Conservation (phyloP, 2,329 filamentous ascomycete genomes). For the Colletotrichum magnum region DNA sequence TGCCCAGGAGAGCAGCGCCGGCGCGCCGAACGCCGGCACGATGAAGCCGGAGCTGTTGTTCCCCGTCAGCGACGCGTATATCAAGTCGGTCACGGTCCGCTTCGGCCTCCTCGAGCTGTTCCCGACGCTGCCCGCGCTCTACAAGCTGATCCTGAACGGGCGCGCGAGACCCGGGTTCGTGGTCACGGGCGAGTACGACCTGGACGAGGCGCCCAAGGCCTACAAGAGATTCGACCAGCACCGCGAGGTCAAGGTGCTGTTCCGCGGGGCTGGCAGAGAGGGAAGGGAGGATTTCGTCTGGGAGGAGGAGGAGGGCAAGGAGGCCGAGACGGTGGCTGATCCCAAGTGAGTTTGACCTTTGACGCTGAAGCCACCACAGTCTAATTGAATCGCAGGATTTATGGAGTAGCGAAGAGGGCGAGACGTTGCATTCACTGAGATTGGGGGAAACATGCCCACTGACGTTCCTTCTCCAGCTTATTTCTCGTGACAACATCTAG, state of each 20-base stretch:
- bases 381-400: not conserved
- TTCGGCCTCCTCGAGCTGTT: constrained; percentile 33
- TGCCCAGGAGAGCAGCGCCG: constrained; percentile 31
- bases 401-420: constrained; percentile 5
- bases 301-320: not conserved
- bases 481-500: not conserved
- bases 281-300: constrained; percentile 14
- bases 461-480: not conserved
- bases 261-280: constrained; percentile 14
- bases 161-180: constrained; percentile 48
- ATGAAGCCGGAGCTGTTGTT: constrained; percentile 38
- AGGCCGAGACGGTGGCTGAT: not conserved
- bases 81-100: constrained; percentile 38
- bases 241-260: constrained; percentile 43
- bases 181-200: constrained; percentile 44
- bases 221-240: constrained; percentile 46
- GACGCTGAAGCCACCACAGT: not conserved
- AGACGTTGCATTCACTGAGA: constrained; percentile 9
- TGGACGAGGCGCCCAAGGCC: constrained; percentile 48
- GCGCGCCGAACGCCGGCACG: constrained; percentile 36
- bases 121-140: constrained; percentile 41
- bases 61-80: constrained; percentile 42
- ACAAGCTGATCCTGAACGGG: constrained; percentile 45
- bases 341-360: not conserved
- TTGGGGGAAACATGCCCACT: not conserved